Percentiles rank a stretch among this genome's conserved stretches.
These are phyloP conservation scores for Colletotrichum musae DNA, from an alignment of 2,329 filamentous ascomycete species.

Conservation along the genomic window DNA sequence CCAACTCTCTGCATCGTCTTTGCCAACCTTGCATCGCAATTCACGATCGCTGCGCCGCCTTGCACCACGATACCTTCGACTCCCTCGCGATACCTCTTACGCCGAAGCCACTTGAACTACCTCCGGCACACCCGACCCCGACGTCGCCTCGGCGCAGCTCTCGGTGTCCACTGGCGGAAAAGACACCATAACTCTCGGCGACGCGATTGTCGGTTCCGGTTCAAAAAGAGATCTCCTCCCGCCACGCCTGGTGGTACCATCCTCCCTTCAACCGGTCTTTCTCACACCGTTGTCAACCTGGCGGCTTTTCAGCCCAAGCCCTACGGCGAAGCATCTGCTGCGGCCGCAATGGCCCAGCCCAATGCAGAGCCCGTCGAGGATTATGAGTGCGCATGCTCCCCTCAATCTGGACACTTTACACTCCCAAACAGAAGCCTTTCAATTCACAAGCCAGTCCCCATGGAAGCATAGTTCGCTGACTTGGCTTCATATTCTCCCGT, in stretches of 20 bases:
- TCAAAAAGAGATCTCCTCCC: conserved; percentile 29
- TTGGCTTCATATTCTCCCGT: neutral
- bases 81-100: conserved; percentile 2
- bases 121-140: conserved; percentile 4
- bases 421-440: neutral
- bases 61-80: neutral
- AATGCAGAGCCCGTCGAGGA: conserved; percentile 75
- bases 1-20: neutral
- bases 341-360: conserved; percentile 79
- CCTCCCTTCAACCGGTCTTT: conserved; percentile 37
- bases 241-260: conserved; percentile 15
- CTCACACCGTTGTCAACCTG: conserved; percentile 67
- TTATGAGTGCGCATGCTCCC: conserved; percentile 69
- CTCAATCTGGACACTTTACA: conserved; percentile 14
- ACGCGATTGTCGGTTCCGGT: conserved; percentile 21
- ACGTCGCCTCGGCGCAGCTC: conserved; percentile 13
- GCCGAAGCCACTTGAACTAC: neutral
- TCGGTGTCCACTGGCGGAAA: neutral
- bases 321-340: conserved; percentile 75
- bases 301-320: conserved; percentile 72
- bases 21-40: conserved; percentile 22
- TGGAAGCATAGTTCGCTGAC: neutral
- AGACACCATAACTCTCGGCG: conserved; percentile 22
- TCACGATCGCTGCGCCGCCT: conserved; percentile 12
- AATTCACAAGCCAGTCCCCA: too few species aligned